These are phyloP conservation scores for Cyberlindnera euphorbiae DNA, from an alignment of 805 yeast genomes.

Conservation along the genomic window DNA sequence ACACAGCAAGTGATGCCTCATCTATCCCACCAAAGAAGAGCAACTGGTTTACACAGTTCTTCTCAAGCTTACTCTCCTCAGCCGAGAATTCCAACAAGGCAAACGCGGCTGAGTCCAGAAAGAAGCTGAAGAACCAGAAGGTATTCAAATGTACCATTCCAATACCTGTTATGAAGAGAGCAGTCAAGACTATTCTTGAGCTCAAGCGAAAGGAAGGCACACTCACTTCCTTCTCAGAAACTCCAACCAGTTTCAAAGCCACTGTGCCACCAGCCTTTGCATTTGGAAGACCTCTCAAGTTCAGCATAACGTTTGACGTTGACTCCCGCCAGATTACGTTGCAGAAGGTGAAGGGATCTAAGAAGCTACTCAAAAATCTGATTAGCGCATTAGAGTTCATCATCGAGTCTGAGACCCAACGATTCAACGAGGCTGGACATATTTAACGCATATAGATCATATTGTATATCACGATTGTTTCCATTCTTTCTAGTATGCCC, in stretches of 20 bases:
- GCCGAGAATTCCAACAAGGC: neutral
- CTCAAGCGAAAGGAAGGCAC: conserved; percentile 48
- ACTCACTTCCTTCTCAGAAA: conserved; percentile 40
- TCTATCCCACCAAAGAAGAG: conserved; percentile 26
- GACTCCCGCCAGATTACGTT: conserved; percentile 36
- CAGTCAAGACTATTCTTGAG: conserved; percentile 35
- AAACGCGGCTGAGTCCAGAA: conserved; percentile 9
- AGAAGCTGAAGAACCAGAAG: conserved; percentile 13
- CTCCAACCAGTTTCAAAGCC: conserved; percentile 40
- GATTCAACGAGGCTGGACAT: conserved; percentile 10
- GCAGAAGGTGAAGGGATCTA: conserved; percentile 40
- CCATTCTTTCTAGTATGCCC: too few relatives aligned
- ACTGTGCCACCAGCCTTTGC: conserved; percentile 43
- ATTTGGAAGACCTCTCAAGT: conserved; percentile 41
- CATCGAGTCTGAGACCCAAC: conserved; percentile 38
- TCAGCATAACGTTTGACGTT: conserved; percentile 39
- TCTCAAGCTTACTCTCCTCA: conserved; percentile 24
- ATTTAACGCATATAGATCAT: too few relatives aligned
- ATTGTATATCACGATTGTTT: too few relatives aligned
- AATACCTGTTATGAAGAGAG: conserved; percentile 18
- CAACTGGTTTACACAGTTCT: conserved; percentile 37
- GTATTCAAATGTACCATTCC: conserved; percentile 18
- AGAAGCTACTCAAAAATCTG: conserved; percentile 41
- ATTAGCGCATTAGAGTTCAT: conserved; percentile 38
- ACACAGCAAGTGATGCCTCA: conserved; percentile 4